Base-by-base conservation (phyloP, 345 rosid genomes). In the Erysimum cheiranthoides region DNA sequence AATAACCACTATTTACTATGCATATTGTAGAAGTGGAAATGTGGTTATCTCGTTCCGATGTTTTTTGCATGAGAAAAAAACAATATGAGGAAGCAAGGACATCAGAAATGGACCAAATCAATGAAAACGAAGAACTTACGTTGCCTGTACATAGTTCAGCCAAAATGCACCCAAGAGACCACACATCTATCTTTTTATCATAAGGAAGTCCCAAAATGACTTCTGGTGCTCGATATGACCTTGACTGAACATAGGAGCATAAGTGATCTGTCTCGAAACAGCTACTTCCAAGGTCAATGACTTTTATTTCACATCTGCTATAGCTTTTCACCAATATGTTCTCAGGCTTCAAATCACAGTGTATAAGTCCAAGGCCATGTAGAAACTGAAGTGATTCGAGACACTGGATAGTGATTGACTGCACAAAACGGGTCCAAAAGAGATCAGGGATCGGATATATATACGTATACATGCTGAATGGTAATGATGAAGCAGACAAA, bases 141-240 rank as follows among this genome's bases (percentile, higher is more conserved):
- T 89, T 96, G 78, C 98, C 99, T 61, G 98, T 93, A 78, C 99
- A 93, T 45, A 96, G 90, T 82, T 96, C 98, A 2, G 98, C 96
- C 84, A 96, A 85, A 79, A 96, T 95, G 86, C 99, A 96, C 72
- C 99, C 99, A 60, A 96, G 98, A 43, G 99, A 95, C 99, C 99
- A 95, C 11, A 93, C 59, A 14, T 95, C 99, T 46, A 95, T 95
- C 89, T 93, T 90, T 78, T 95, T 92, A 83, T 93, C 93, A 76
- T 95, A 95, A 4, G 99, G 87, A 82, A 89, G 93, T 60, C 99
- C 97, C 76, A 95, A 70, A 61, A 95, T 87, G 73, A 95, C 99
- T 82, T 95, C 99, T 39, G 98, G 99, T 31, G 99, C 99, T 75
- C 98, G 89, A 75, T 95, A 95, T 11, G 99, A 93, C 79, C 99